These are phyloP conservation scores for Candida manassasensis DNA, from an alignment of 805 yeast species.

Conservation along the genomic window DNA sequence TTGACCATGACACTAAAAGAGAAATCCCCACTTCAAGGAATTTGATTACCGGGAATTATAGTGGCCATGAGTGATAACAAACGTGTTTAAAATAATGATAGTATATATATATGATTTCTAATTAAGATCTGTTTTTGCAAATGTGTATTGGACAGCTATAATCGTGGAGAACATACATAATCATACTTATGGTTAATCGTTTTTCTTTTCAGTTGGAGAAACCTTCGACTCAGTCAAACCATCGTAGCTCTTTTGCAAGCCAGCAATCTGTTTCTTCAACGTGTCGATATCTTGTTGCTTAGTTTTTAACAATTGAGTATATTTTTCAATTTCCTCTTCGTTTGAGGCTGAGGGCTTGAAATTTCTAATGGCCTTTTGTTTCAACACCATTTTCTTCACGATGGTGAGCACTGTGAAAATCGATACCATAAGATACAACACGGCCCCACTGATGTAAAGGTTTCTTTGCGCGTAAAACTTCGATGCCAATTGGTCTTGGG, in stretches of 20 bases:
- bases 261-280: conserved; percentile 47
- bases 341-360: conserved; percentile 11
- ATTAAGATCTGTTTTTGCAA: no score
- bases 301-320: conserved; percentile 30
- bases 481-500: conserved; percentile 50
- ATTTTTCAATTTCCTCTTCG: conserved; percentile 27
- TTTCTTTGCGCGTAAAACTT: conserved; percentile 63
- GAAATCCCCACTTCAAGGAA: conserved; percentile 43
- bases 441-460: conserved; percentile 59
- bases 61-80: conserved; percentile 7
- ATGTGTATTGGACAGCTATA: no score
- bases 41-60: conserved; percentile 46
- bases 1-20: conserved; percentile 18
- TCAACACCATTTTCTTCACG: conserved; percentile 48
- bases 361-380: conserved; percentile 28
- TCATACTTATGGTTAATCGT: no score
- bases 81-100: no score
- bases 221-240: conserved; percentile 19
- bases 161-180: no score
- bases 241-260: conserved; percentile 48
- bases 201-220: conserved; percentile 2
- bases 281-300: conserved; percentile 44
- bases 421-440: conserved; percentile 50
- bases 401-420: conserved; percentile 52
- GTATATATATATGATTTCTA: no score